These are phyloP conservation scores for Exophiala sideris DNA, from an alignment of 2,329 filamentous ascomycete genomes.

Conservation along the genomic window DNA sequence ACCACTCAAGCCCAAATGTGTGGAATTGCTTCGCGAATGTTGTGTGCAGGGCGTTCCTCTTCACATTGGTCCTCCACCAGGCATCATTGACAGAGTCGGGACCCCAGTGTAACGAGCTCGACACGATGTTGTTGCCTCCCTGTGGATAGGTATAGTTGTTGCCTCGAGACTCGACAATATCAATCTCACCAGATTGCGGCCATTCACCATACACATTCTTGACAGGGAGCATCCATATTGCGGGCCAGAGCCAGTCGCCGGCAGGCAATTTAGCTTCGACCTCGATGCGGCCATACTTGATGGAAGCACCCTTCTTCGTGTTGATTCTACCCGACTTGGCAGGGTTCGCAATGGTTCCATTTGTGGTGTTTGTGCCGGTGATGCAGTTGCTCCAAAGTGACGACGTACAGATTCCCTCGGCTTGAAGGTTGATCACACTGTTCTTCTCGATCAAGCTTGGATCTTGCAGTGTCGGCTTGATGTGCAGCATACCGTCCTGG, in stretches of 20 bases:
- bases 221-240: constrained; percentile 83
- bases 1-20: constrained; percentile 81
- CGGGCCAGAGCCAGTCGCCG: constrained; percentile 87
- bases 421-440: constrained; percentile 64
- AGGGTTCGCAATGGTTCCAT: constrained; percentile 72
- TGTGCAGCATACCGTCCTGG: constrained; percentile 64
- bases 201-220: constrained; percentile 70
- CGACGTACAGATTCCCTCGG: constrained; percentile 66
- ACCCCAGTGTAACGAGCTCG: constrained; percentile 79
- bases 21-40: constrained; percentile 69
- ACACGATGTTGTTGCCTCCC: constrained; percentile 78
- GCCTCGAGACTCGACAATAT: constrained; percentile 75
- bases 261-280: constrained; percentile 71
- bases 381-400: constrained; percentile 60
- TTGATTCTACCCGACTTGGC: constrained; percentile 75
- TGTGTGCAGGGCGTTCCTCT: constrained; percentile 70
- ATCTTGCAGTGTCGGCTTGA: constrained; percentile 77
- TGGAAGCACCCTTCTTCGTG: constrained; percentile 65
- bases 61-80: constrained; percentile 81
- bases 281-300: constrained; percentile 79
- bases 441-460: constrained; percentile 62
- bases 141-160: constrained; percentile 75
- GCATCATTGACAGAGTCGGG: constrained; percentile 69
- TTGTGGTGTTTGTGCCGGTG: constrained; percentile 72
- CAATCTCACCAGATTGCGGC: constrained; percentile 79